Percentiles rank a stretch among this genome's conserved stretches.
Conservation (phyloP, 2,329 filamentous ascomycete species). For the Hirsutella minnesotensis region DNA sequence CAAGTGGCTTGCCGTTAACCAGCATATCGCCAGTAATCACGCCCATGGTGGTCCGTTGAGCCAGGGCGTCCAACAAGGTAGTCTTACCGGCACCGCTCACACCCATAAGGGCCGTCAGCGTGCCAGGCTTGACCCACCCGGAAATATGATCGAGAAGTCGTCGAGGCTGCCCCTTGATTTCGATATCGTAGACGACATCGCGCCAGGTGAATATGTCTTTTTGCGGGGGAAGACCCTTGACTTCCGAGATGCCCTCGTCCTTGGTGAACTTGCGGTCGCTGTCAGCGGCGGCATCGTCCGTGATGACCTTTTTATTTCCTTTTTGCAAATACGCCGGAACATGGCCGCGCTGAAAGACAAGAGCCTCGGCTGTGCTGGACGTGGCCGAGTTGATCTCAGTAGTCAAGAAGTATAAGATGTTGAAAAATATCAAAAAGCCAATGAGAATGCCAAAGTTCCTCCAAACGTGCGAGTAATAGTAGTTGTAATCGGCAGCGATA, state of each 20-base stretch:
- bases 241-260: constrained; percentile 8
- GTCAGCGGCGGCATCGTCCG: constrained; percentile 19
- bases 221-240: constrained; percentile 26
- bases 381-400: constrained; percentile 54
- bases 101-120: constrained; percentile 67
- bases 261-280: constrained; percentile 4
- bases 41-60: constrained; percentile 43
- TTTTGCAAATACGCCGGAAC: constrained; percentile 30
- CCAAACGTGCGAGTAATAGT: constrained; percentile 48
- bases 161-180: constrained; percentile 63
- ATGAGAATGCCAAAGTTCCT: constrained; percentile 59
- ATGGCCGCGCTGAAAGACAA: constrained; percentile 52
- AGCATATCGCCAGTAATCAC: constrained; percentile 56
- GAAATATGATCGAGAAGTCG: constrained; percentile 67
- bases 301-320: constrained; percentile 14
- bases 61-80: constrained; percentile 29
- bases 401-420: constrained; percentile 48
- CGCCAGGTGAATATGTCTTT: constrained; percentile 65
- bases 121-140: constrained; percentile 85
- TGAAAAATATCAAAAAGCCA: constrained; percentile 52
- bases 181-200: constrained; percentile 57
- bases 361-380: constrained; percentile 52
- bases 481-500: constrained; percentile 42
- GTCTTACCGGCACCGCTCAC: constrained; percentile 37
- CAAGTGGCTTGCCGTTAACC: constrained; percentile 46